Conservation (phyloP, 495 filamentous ascomycete genomes). For the Talaromyces thailandensis region DNA sequence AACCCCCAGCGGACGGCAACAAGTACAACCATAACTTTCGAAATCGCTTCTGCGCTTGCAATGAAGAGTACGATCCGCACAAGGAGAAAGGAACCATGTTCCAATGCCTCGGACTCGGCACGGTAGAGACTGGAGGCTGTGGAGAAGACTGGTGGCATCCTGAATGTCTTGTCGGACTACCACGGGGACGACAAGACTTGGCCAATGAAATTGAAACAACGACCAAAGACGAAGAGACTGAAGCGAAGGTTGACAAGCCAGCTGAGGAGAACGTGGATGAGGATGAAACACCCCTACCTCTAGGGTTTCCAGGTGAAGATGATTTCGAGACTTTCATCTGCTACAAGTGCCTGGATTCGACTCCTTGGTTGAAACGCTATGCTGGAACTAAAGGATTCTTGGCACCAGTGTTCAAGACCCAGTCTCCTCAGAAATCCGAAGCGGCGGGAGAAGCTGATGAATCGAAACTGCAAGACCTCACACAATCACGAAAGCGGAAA, state of each 20-base stretch:
- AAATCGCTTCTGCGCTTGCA: constrained; percentile 88
- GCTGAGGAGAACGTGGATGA: constrained; percentile 21
- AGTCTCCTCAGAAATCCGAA: constrained; percentile 15
- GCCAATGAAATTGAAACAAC: constrained; percentile 11
- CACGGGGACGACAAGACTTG: constrained; percentile 38
- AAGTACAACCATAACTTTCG: constrained; percentile 91
- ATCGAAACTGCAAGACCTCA: constrained; percentile 6
- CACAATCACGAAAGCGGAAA: constrained; percentile 64
- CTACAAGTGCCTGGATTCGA: constrained; percentile 82
- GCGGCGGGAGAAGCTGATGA: not conserved
- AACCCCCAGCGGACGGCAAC: constrained; percentile 63
- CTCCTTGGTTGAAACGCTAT: constrained; percentile 89
- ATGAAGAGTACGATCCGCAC: constrained; percentile 72
- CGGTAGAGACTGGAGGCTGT: constrained; percentile 72
- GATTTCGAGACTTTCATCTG: constrained; percentile 86
- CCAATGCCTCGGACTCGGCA: constrained; percentile 85
- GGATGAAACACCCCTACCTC: constrained; percentile 55
- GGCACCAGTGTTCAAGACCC: constrained; percentile 48
- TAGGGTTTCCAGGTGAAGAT: constrained; percentile 81
- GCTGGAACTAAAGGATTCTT: constrained; percentile 80
- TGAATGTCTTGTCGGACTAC: constrained; percentile 78
- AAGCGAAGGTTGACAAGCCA: constrained; percentile 22
- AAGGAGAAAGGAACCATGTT: constrained; percentile 98
- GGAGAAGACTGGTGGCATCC: constrained; percentile 99
- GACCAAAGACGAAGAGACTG: constrained; percentile 10